These are phyloP conservation scores for Hanseniaspora mollemarum DNA, from an alignment of 805 yeast genomes.

Conservation along the genomic window DNA sequence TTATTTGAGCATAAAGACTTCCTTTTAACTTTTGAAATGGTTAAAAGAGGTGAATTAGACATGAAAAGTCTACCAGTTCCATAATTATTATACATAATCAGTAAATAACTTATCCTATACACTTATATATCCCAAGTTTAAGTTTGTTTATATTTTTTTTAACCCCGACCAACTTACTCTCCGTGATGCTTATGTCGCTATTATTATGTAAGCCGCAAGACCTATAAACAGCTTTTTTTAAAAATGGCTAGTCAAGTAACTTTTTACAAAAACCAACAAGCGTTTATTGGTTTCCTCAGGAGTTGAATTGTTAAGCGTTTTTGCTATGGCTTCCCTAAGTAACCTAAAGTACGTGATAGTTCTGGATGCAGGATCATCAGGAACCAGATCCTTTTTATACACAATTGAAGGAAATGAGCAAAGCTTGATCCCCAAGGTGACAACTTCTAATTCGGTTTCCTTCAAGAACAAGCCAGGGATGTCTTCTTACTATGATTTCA, in stretches of 20 bases:
- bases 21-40: conserved; percentile 36
- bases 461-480: conserved; percentile 73
- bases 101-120: too few species aligned
- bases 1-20: conserved; percentile 58
- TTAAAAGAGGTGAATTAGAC: conserved; percentile 6
- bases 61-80: conserved; percentile 8
- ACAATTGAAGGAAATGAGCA: conserved; percentile 29
- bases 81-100: background rate
- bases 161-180: background rate
- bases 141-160: background rate
- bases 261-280: background rate
- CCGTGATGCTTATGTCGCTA: background rate
- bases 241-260: too few species aligned
- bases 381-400: conserved; percentile 77
- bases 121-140: background rate
- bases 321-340: background rate
- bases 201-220: background rate
- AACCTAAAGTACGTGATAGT: conserved; percentile 62
- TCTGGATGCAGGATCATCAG: conserved; percentile 91
- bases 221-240: background rate
- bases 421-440: conserved; percentile 56
- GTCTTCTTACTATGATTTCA: conserved; percentile 34
- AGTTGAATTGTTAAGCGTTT: background rate
- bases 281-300: too few species aligned
- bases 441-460: conserved; percentile 58